A percentile compares a stretch with the other conserved stretches of the same genome.
phyloP scores from a whole-genome alignment of 257 asterid species.

The Eustoma russellianum region DNA sequence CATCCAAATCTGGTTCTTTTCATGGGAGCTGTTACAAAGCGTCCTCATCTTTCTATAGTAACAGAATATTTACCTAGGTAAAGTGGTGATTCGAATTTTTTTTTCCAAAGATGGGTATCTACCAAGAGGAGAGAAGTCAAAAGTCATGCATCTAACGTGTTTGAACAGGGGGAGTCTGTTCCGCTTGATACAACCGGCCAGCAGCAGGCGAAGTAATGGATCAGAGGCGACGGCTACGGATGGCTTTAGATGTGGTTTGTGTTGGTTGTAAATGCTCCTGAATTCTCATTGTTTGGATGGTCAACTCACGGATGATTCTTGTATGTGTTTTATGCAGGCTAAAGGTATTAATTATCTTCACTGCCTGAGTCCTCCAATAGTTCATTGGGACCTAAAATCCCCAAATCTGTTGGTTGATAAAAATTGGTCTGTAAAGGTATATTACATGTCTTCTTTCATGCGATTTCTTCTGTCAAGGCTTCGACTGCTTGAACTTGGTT shows the following conservation, averaged over 20 bases:
- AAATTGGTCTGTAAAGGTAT: slow-evolving; percentile 88
- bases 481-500: not conserved
- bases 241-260: slow-evolving; percentile 97
- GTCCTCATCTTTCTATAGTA: slow-evolving; percentile 88
- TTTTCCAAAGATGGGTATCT: not conserved
- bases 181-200: slow-evolving; percentile 87
- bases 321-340: slow-evolving; percentile 37
- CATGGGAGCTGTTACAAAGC: slow-evolving; percentile 96
- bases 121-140: no score
- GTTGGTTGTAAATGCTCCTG: slow-evolving; percentile 2
- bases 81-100: not conserved
- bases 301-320: slow-evolving; percentile 1
- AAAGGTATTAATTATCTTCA: slow-evolving; percentile 91
- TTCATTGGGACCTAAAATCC: slow-evolving; percentile 90
- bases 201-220: slow-evolving; percentile 77
- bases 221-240: slow-evolving; percentile 71
- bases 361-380: slow-evolving; percentile 68
- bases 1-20: slow-evolving; percentile 96
- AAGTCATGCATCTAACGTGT: not conserved
- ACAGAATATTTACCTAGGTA: slow-evolving; percentile 96
- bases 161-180: slow-evolving; percentile 74
- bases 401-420: slow-evolving; percentile 88
- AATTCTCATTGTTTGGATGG: not conserved
- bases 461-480: not conserved
- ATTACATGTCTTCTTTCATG: not conserved